Conservation (phyloP, 139 green algal species). For the Volvox reticuliferus region DNA sequence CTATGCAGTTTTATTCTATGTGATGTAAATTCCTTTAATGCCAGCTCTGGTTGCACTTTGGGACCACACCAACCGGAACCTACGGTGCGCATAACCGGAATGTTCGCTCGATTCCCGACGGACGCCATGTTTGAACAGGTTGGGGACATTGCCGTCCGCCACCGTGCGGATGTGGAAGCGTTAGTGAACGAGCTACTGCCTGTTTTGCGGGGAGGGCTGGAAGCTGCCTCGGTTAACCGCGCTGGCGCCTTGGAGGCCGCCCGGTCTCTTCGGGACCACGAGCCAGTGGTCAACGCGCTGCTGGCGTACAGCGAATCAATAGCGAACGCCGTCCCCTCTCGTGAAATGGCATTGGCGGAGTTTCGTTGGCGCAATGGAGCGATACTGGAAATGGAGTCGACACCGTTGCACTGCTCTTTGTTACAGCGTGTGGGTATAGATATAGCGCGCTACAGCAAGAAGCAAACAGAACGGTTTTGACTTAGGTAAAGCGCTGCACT, state of each 20-base stretch:
- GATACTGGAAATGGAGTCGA: conserved; percentile 37
- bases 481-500: too few relatives aligned
- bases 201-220: conserved; percentile 10
- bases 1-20: not conserved
- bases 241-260: not conserved
- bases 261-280: not conserved
- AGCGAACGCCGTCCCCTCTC: conserved; percentile 56
- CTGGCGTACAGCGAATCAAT: conserved; percentile 59
- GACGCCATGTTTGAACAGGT: conserved; percentile 33
- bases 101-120: not conserved
- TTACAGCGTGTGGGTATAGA: conserved; percentile 46
- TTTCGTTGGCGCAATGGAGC: conserved; percentile 69
- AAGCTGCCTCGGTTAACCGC: not conserved
- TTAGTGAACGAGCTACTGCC: conserved; percentile 64
- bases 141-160: conserved; percentile 44
- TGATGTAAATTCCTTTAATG: not conserved
- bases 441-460: not conserved
- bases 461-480: too few relatives aligned
- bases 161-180: conserved; percentile 20
- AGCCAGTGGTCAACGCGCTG: not conserved
- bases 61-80: not conserved
- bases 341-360: conserved; percentile 68
- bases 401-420: conserved; percentile 51
- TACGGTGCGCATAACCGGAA: not conserved
- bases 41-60: too few relatives aligned